These are phyloP conservation scores for Lipomyces spencermartinsiae DNA, from an alignment of 805 yeast genomes.

Conservation along the genomic window DNA sequence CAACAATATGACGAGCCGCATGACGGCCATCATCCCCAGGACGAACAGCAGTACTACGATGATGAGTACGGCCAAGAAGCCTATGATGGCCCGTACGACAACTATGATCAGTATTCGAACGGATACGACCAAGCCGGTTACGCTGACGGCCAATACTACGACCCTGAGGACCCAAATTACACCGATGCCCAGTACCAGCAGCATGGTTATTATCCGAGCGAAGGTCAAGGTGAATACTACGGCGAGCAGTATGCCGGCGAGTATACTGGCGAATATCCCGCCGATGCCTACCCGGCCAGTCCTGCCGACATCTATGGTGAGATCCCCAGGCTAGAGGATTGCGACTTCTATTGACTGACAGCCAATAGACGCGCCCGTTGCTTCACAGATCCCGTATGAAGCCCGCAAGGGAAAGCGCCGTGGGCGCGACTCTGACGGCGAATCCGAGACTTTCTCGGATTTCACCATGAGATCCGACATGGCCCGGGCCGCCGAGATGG, in stretches of 20 bases:
- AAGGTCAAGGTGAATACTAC: constrained; percentile 40
- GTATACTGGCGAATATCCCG: constrained; percentile 44
- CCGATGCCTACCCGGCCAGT: constrained; percentile 52
- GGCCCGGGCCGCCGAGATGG: constrained; percentile 48
- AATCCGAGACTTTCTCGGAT: constrained; percentile 51
- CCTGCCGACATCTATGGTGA: constrained; percentile 53
- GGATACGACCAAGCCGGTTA: constrained; percentile 49
- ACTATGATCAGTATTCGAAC: constrained; percentile 52
- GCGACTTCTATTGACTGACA: constrained; percentile 4
- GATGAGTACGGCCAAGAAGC: constrained; percentile 34
- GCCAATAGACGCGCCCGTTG: constrained; percentile 45
- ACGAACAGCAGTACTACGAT: constrained; percentile 42
- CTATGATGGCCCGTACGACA: constrained; percentile 41
- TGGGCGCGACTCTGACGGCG: constrained; percentile 45
- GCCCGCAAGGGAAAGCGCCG: constrained; percentile 38
- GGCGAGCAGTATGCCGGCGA: constrained; percentile 36
- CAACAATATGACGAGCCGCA: constrained; percentile 41
- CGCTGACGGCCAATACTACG: constrained; percentile 48
- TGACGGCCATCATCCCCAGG: constrained; percentile 39
- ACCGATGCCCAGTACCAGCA: constrained; percentile 28
- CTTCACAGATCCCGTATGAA: constrained; percentile 38
- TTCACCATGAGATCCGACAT: constrained; percentile 53
- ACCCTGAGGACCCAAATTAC: constrained; percentile 40
- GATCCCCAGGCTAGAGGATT: neutral
- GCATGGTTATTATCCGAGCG: constrained; percentile 38